phyloP scores from a whole-genome alignment of 805 yeast species.

The Danielia oregonensis region DNA sequence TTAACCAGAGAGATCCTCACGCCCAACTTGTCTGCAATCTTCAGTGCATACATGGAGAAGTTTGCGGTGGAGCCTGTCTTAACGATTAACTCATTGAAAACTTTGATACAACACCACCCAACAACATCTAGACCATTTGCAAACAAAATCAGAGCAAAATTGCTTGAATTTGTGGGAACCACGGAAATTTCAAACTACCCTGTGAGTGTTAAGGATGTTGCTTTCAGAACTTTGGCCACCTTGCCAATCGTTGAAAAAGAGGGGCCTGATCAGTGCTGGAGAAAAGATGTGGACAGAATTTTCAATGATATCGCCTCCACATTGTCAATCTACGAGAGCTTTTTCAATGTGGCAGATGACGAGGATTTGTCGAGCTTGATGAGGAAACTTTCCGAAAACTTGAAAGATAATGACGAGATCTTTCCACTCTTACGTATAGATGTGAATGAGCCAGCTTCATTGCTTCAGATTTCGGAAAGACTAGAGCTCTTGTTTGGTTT shows the following conservation, averaged over 20 bases:
- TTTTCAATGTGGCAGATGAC: constrained; percentile 57
- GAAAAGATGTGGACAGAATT: constrained; percentile 42
- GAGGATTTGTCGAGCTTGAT: constrained; percentile 41
- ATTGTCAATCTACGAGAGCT: constrained; percentile 52
- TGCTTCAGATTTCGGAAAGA: constrained; percentile 51
- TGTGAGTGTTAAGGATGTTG: constrained; percentile 30
- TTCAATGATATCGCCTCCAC: constrained; percentile 54
- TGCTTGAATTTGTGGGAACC: constrained; percentile 32
- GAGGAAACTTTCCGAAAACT: constrained; percentile 25
- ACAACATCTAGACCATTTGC: constrained; percentile 82
- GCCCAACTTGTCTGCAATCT: constrained; percentile 66
- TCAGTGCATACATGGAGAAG: constrained; percentile 48
- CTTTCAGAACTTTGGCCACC: constrained; percentile 51
- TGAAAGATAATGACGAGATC: constrained; percentile 13
- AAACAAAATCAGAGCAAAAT: constrained; percentile 50
- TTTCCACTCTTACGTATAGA: constrained; percentile 57
- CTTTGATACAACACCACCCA: constrained; percentile 53
- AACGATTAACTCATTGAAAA: constrained; percentile 31
- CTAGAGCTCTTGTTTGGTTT: constrained; percentile 42
- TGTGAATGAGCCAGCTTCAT: constrained; percentile 49
- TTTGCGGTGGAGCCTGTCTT: constrained; percentile 28
- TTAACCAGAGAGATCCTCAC: constrained; percentile 80
- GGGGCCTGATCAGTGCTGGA: constrained; percentile 46
- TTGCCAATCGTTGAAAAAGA: constrained; percentile 55
- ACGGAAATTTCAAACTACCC: constrained; percentile 39